A percentile compares a stretch with the other conserved stretches of the same genome.
phyloP scores from a whole-genome alignment of 1,284 basidiomycete genomes.

The Anthracocystis setariae region DNA sequence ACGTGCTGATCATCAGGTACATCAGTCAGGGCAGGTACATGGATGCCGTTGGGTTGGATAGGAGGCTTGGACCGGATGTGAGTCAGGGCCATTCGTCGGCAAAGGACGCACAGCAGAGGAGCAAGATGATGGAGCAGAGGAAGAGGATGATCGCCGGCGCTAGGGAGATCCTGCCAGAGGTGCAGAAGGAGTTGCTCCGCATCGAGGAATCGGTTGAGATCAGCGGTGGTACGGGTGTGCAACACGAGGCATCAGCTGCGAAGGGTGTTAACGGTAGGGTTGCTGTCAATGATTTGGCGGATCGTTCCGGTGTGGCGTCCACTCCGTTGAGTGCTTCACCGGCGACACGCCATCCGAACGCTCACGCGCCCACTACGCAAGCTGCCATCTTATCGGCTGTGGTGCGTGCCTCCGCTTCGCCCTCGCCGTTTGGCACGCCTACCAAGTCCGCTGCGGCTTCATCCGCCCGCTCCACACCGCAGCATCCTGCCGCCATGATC shows the following conservation, averaged over 20 bases:
- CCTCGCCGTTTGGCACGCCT: slow-evolving; percentile 33
- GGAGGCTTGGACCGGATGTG: slow-evolving; percentile 47
- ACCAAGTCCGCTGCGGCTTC: slow-evolving; percentile 11
- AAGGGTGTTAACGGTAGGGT: slow-evolving; percentile 3
- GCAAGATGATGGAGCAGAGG: slow-evolving; percentile 49
- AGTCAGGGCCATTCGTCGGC: slow-evolving; percentile 38
- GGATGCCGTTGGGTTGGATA: slow-evolving; percentile 59
- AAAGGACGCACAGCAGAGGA: slow-evolving; percentile 31
- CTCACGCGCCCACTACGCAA: slow-evolving; percentile 34
- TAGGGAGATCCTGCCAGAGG: slow-evolving; percentile 47
- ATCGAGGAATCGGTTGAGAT: slow-evolving; percentile 47
- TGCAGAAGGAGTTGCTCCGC: slow-evolving; percentile 49
- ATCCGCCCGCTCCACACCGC: slow-evolving; percentile 16
- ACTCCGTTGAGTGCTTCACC: slow-evolving; percentile 48
- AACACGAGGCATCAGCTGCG: background rate
- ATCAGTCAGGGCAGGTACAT: slow-evolving; percentile 58
- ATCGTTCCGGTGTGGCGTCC: slow-evolving; percentile 11
- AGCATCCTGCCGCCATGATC: slow-evolving; percentile 40
- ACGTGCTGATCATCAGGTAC: slow-evolving; percentile 56
- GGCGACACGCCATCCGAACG: slow-evolving; percentile 19
- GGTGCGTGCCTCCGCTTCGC: slow-evolving; percentile 41
- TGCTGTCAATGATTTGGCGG: slow-evolving; percentile 9
- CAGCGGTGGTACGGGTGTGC: slow-evolving; percentile 14
- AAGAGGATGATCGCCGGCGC: slow-evolving; percentile 50
- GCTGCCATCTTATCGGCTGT: slow-evolving; percentile 48